phyloP scores from a whole-genome alignment of 495 filamentous ascomycete species.

The Friedmanniomyces endolithicus region DNA sequence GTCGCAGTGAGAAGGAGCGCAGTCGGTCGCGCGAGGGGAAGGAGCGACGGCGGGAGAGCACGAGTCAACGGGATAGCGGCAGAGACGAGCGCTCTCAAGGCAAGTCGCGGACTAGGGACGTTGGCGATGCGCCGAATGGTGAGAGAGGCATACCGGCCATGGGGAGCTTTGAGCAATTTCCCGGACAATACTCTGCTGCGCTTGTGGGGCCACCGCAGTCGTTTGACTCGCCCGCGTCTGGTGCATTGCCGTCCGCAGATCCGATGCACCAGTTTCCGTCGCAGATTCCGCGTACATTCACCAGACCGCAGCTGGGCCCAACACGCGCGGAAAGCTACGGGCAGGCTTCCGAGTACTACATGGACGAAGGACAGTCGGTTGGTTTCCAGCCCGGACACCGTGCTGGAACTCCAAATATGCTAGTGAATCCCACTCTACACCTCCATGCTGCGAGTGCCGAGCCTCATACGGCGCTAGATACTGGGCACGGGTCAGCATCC shows the following conservation, averaged over 20 bases:
- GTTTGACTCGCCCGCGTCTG: constrained; percentile 2
- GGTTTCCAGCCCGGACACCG: constrained; percentile 48
- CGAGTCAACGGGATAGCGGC: background rate
- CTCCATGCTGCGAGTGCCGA: constrained; percentile 25
- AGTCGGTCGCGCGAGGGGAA: constrained; percentile 11
- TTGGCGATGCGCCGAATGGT: background rate
- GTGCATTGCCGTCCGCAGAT: constrained; percentile 9
- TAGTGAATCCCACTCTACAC: constrained; percentile 36
- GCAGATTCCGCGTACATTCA: constrained; percentile 7
- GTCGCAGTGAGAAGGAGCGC: constrained; percentile 1
- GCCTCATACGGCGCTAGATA: constrained; percentile 27
- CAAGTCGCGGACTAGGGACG: background rate
- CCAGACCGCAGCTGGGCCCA: constrained; percentile 1
- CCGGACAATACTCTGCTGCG: constrained; percentile 11
- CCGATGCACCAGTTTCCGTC: constrained; percentile 16
- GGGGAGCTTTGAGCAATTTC: constrained; percentile 19
- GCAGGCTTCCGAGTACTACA: constrained; percentile 55
- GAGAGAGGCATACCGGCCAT: constrained; percentile 12
- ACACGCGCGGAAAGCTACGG: constrained; percentile 32
- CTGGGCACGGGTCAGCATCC: constrained; percentile 30
- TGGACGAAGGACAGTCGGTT: constrained; percentile 53
- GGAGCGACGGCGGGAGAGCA: constrained; percentile 2
- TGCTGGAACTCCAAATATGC: constrained; percentile 40
- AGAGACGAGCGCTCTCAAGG: background rate
- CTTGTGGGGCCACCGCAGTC: background rate